Base-by-base conservation (phyloP, 2,329 filamentous ascomycete genomes). In the Purpureocillium lavendulum region DNA sequence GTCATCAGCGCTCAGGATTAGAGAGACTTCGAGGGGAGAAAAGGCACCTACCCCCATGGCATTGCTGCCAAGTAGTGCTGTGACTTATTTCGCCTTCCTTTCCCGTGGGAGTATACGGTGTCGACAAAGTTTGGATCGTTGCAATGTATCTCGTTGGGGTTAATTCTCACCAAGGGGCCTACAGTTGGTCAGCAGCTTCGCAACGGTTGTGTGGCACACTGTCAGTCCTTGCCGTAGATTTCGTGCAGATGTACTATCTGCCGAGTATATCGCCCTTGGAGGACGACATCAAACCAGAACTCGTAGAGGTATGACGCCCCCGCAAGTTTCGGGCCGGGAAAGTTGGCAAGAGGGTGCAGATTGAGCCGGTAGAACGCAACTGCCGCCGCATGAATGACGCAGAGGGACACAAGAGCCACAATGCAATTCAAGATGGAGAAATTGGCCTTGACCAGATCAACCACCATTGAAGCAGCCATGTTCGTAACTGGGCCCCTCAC, bases 91-190 rank as follows among this genome's bases (percentile, higher is more conserved):
- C 49, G 44, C n/a, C 41, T 45, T 16, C 40, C 43, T 15, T 41
- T 28, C 34, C 38, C 40, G 4, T 30, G 35, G 10, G 46, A 36
- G 33, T 54, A 55, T 11, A 55, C 42, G 29, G 49, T 43, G 30
- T 55, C 47, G n/a, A 48, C 43, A 32, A 49, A 56, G n/a, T 47
- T 45, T 11, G 49, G 47, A 31, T 57, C 54, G 37, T 49, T 44
- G 41, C 54, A 51, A 34, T 58, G 54, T 7, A 57, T 38, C 39
- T 57, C 50, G 13, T 48, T 42, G 8, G 52, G 53, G 7, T 45
- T 54, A 38, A 55, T 54, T 28, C 52, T 45, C 18, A 56, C 44
- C 34, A 55, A 50, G 16, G 53, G 51, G 11, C 54, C 55, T 52
- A 10, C 4, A 17, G 14, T 14, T 15, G 35, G 13, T 18, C 21